Evolutionary conservation across 2,329 filamentous ascomycete genomes (phyloP).

Genomic region (Claviceps capensis): DNA sequence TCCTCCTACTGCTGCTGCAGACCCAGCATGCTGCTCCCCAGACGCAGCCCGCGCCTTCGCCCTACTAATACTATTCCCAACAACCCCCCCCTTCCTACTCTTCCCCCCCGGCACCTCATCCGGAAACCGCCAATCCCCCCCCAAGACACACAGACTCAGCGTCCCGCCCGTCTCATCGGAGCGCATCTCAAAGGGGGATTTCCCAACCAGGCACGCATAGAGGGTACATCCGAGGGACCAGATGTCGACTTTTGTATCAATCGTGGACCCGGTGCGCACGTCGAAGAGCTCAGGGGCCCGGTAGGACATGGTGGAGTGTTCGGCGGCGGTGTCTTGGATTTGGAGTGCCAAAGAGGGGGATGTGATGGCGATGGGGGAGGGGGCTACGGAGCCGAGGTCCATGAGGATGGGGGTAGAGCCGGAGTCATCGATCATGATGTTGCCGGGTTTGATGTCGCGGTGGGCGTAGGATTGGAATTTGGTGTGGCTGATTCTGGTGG

Average conservation of each 20-base stretch:
- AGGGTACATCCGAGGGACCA: conserved; percentile 97
- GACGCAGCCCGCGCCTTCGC: conserved; percentile 15
- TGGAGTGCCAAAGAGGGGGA: conserved; percentile 81
- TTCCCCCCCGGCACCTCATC: conserved; percentile 59
- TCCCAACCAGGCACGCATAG: conserved; percentile 90
- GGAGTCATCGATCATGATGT: conserved; percentile 96
- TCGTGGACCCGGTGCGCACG: conserved; percentile 79
- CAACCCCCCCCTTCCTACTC: conserved; percentile 17
- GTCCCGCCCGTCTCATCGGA: conserved; percentile 93
- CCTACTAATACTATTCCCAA: conserved; percentile 15
- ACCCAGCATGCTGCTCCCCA: conserved; percentile 12
- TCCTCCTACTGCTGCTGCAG: conserved; percentile 4
- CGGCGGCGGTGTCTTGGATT: conserved; percentile 85
- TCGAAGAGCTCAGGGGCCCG: conserved; percentile 96
- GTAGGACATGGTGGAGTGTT: conserved; percentile 98
- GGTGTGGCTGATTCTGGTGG: conserved; percentile 12
- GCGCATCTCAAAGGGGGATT: conserved; percentile 90
- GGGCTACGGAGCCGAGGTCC: conserved; percentile 87
- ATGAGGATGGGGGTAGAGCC: conserved; percentile 85
- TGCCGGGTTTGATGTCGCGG: conserved; percentile 91
- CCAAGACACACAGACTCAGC: conserved; percentile 79
- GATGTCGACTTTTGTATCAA: conserved; percentile 95
- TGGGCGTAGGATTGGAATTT: conserved; percentile 73
- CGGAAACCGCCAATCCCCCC: conserved; percentile 93
- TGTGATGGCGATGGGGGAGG: conserved; percentile 77